Evolutionary conservation across 2,329 filamentous ascomycete genomes (phyloP), one percentile per base, ranked within the genome.

Genomic region (Volutella citrinella): DNA sequence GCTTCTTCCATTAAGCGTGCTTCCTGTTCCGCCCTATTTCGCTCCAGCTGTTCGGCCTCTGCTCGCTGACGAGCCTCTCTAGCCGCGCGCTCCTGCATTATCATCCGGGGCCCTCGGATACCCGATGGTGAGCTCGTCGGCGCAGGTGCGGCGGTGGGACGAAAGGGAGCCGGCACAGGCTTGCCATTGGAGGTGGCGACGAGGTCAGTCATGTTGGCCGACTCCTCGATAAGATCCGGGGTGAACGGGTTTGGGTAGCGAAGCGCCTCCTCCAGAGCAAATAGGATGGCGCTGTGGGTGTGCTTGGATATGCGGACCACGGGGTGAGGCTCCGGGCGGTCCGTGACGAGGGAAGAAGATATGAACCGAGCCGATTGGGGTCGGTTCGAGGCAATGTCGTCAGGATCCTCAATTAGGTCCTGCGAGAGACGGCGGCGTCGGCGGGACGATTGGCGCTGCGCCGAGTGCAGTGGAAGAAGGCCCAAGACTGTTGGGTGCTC

Each of bases 191-290:
- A 70, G 45, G 67, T 61, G 40, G 61, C 60, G 43, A 71, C 62
- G 51, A 95, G 72, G 61, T 95, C 90, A 51, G 90, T 85, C 90
- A 98, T 97, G 54, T 80, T 78, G 50, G 90, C 87, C 75, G 87
- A 84, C 69, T 95, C 87, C 72, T 98, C 93, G 42, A 82, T 75
- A 49, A 82, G 68, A 63, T 95, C 89, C 16, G 85, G 76, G 8
- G 89, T 94, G 64, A 97, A 94, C 30, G 80, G 70, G 48, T 88
- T 77, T 3, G 91, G 89, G 28, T 83, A 78, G 49, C 90, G 84
- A 48, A 97, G 75, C 22, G 87, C 88, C 68, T 94, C 88, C 69
- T 97, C 90, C 37, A 97, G 78, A 22, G 89, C 81, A 70, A 86
- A 97, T 52, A 95, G 82, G 58, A 98, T 90, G 22, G 93, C 91